These are phyloP conservation scores for Nicotiana noctiflora DNA, from an alignment of 257 asterid genomes.

Conservation along the genomic window DNA sequence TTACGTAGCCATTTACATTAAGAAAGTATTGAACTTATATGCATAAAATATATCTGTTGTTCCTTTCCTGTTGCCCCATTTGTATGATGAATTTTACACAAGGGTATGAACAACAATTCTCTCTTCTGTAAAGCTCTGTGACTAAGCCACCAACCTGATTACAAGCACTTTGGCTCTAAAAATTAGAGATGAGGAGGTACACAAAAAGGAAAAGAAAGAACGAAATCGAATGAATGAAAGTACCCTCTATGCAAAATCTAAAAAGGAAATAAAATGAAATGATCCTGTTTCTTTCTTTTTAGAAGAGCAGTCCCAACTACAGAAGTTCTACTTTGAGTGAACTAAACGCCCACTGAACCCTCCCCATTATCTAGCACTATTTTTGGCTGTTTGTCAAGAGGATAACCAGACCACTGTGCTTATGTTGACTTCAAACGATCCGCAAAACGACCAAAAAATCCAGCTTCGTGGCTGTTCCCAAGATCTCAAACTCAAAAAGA, in stretches of 20 bases:
- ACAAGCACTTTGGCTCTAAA: conserved; percentile 21
- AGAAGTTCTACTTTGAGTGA: conserved; percentile 37
- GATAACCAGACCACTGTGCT: neutral
- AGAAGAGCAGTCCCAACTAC: conserved; percentile 53
- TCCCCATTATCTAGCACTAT: conserved; percentile 12
- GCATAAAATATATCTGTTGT: neutral
- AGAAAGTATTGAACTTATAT: neutral
- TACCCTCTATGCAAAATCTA: conserved; percentile 38
- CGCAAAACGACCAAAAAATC: neutral
- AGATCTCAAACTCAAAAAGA: conserved; percentile 7
- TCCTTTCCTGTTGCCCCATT: neutral
- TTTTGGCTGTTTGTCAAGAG: neutral
- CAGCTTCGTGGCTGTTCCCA: neutral
- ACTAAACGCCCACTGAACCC: conserved; percentile 12
- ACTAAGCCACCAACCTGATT: conserved; percentile 24
- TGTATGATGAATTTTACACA: neutral
- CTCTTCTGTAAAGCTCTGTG: too few species aligned
- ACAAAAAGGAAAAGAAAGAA: conserved; percentile 20
- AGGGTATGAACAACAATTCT: conserved; percentile 1
- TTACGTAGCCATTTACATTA: neutral
- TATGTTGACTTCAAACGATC: neutral
- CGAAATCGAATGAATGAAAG: conserved; percentile 41
- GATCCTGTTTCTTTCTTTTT: conserved; percentile 32
- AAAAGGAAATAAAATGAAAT: conserved; percentile 11
- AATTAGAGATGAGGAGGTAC: neutral